A percentile compares a stretch with the other conserved stretches of the same genome.
phyloP scores from a whole-genome alignment of 2,329 filamentous ascomycete species.

The Pleoardoris graminearum region DNA sequence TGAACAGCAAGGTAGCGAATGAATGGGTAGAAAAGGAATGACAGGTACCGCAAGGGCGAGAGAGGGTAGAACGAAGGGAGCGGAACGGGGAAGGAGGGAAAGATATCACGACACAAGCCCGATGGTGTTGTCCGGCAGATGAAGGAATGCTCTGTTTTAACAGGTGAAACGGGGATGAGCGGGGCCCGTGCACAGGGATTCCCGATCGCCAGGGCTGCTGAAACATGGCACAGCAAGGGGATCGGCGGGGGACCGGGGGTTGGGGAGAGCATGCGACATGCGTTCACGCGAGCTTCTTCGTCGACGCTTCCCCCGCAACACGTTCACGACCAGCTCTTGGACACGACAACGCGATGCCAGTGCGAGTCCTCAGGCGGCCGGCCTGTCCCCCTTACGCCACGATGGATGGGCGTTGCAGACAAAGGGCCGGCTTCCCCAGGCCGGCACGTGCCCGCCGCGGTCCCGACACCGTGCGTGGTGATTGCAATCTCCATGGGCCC shows the following conservation, averaged over 20 bases:
- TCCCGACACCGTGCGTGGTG: slow-evolving; percentile 2
- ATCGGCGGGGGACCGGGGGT: slow-evolving; percentile 11
- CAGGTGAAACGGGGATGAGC: slow-evolving; percentile 40
- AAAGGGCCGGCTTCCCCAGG: neutral
- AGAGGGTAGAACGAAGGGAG: slow-evolving; percentile 24
- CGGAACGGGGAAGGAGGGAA: slow-evolving; percentile 24
- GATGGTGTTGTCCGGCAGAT: slow-evolving; percentile 37
- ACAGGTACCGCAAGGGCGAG: slow-evolving; percentile 29
- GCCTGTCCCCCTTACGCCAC: too few species aligned
- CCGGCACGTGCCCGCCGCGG: neutral
- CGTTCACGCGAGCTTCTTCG: neutral
- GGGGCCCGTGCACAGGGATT: slow-evolving; percentile 18
- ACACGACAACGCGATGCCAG: neutral
- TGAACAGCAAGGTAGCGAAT: slow-evolving; percentile 29
- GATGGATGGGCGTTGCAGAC: too few species aligned
- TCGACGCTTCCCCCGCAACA: neutral
- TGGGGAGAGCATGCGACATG: slow-evolving; percentile 6
- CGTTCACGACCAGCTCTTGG: neutral
- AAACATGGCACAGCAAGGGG: slow-evolving; percentile 39
- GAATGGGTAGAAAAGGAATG: slow-evolving; percentile 36
- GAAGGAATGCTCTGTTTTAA: slow-evolving; percentile 45
- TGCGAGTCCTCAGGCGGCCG: neutral
- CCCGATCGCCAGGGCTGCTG: slow-evolving; percentile 32
- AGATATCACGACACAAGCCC: slow-evolving; percentile 31
- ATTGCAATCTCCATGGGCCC: slow-evolving; percentile 17